Percentiles rank a stretch among this genome's conserved stretches.
These are phyloP conservation scores for Plasmodium vivax DNA, from an alignment of 169 alveolate genomes.

Conservation along the genomic window DNA sequence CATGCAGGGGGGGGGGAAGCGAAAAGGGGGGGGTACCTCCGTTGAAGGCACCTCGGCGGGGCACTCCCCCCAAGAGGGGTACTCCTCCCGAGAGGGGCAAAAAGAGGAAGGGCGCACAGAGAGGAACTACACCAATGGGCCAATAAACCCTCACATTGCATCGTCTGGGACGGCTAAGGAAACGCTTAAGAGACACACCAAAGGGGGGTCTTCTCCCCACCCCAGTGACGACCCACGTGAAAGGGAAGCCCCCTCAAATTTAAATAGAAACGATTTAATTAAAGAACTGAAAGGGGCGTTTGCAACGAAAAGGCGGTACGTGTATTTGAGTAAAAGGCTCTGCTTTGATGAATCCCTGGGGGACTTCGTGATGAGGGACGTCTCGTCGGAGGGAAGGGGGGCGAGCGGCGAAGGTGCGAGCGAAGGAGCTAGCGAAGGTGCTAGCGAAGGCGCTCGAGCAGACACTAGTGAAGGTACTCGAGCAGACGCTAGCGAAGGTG, in stretches of 20 bases:
- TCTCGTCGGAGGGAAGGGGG: background rate
- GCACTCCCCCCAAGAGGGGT: background rate
- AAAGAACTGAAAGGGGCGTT: constrained; percentile 21
- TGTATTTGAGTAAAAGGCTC: constrained; percentile 21
- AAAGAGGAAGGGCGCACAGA: background rate
- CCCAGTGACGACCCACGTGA: background rate
- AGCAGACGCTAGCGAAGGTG: no score
- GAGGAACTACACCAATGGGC: background rate
- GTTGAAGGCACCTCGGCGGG: background rate
- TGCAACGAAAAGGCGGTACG: constrained; percentile 9
- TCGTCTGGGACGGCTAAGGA: background rate
- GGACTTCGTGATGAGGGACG: constrained; percentile 2
- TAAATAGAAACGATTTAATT: background rate
- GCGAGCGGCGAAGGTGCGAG: background rate
- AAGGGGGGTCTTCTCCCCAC: background rate
- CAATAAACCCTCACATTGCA: background rate
- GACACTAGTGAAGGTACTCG: no score
- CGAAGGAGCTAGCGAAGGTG: no score
- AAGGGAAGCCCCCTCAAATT: background rate
- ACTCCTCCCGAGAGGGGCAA: background rate
- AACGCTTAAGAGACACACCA: background rate
- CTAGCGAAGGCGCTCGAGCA: background rate
- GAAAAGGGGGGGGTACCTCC: background rate
- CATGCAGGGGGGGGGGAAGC: background rate
- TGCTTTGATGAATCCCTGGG: constrained; percentile 13